Base-by-base conservation (phyloP, 257 asterid genomes). In the Fraxinus quadrangulata region DNA sequence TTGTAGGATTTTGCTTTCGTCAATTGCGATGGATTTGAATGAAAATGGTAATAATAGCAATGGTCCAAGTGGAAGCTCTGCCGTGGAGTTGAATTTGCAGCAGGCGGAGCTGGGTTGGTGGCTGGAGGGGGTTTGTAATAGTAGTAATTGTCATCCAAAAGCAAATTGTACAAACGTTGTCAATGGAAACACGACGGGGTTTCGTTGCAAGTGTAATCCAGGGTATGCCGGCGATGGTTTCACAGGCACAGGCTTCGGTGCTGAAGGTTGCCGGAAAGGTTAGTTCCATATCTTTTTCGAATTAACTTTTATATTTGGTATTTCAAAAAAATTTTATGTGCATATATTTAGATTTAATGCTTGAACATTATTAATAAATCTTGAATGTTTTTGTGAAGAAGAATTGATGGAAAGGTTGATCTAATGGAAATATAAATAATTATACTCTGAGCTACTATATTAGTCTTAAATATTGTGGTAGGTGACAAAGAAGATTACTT, bases 151-250 rank as follows among this genome's bases (percentile, higher is more conserved):
- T 79, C 77, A 74, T 33, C 28, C 17, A 10, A 68, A 82, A 45
- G 97, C 95, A 2, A 71, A 39, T n/a, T 88, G 96, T 51, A 67
- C 40, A 12, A 2, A 3, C 26, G 81, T 92, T 16, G 5, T 1
- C 5, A 10, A 1, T 17, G 31, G 19, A 72, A 33, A 28, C 24
- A 7, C 28, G 17, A 4, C 0, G 45, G 91, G 94, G 5, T 77
- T 78, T 79, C 94, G 94, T 10, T 94, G 98, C 84, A 79, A 56
- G 87, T 94, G 98, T 70, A 84, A 77, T 0, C 81, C 85, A 11
- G 98, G 97, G 2, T 92, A 75, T 69, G 72, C 2, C 83, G 98
- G 98, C 74, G 93, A 91, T 83, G 98, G 97, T 28, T 94, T 90
- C 31, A 28, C 2, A 1, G 31, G 31, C 86, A 11, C 21, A 49